Base-by-base conservation (phyloP, 83 land plant genomes). In the Larix sibirica region DNA sequence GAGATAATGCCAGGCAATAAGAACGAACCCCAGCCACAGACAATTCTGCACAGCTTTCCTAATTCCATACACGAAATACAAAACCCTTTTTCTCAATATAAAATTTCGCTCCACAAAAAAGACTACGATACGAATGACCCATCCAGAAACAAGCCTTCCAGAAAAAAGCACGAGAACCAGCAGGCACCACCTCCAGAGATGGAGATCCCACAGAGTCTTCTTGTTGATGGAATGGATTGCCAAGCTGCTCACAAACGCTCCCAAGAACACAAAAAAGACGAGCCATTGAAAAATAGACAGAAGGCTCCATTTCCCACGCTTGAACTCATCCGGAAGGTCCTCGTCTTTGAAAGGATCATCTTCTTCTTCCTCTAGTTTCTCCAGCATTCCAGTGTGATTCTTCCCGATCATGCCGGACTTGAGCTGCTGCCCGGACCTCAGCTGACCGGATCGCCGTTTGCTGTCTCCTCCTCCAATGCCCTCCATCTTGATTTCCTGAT, bases 21-120 rank as follows among this genome's bases (percentile, higher is more conserved):
- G 84, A 47, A 94, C 93, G 36, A 92, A 83, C 13, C 89, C 92
- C n/a, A 97, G 77, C 99, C 99, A 97, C 33, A 97, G 81, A 61
- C 93, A 92, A 61, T 92, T 92, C 83, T 92, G 93, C 33, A 95
- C 99, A 26, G 95, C 90, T 38, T 83, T 87, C 40, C 93, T 86
- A 59, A 97, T 44, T 1, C 94, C 99, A 64, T 97, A 97, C 10
- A 97, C 96, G 70, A 97, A 97, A 81, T 97, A 97, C 21, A 97
- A 75, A 9, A 97, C 90, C 24, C 98, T 73, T 83, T 95, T 95
- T 9, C 98, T 78, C 13, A 95, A 85, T 0, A 93, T 59, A 73
- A 95, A 97, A 77, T 92, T 97, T 12, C 91, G 85, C 87, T 95
- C 98, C 3, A 95, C 79, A 78, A 89, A 79, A 88, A 92, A 87